A percentile compares a stretch with the other conserved stretches of the same genome.
These are phyloP conservation scores for Hevea brasiliensis DNA, from an alignment of 345 rosid species.

Conservation along the genomic window DNA sequence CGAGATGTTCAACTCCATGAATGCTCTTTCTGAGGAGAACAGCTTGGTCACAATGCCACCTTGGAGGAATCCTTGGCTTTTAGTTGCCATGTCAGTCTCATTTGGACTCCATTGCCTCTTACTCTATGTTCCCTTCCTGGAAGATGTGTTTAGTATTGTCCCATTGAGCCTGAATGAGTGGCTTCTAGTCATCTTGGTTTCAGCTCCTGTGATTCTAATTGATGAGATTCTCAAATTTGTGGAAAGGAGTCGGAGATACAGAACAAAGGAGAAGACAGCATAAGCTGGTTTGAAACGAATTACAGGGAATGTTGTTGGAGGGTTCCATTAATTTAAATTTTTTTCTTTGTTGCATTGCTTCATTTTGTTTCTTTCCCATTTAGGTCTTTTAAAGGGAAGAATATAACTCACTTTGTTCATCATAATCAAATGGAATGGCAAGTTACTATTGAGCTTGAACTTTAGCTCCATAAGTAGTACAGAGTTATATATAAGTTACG, in stretches of 20 bases:
- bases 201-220: conserved; percentile 75
- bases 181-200: conserved; percentile 69
- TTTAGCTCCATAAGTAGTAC: too few relatives aligned
- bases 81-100: conserved; percentile 84
- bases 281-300: conserved; percentile 16
- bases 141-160: conserved; percentile 68
- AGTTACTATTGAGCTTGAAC: too few relatives aligned
- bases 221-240: conserved; percentile 74
- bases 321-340: conserved; percentile 2
- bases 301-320: conserved; percentile 3
- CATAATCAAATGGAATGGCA: too few relatives aligned
- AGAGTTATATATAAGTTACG: too few relatives aligned
- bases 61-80: conserved; percentile 90
- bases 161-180: conserved; percentile 78
- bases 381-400: too few relatives aligned
- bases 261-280: conserved; percentile 45
- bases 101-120: conserved; percentile 78
- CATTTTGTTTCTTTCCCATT: not conserved
- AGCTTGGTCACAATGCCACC: conserved; percentile 84
- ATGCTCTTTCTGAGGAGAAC: conserved; percentile 83
- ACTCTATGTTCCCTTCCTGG: conserved; percentile 81
- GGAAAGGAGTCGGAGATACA: conserved; percentile 49
- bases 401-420: too few relatives aligned
- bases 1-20: conserved; percentile 90
- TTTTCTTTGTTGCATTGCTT: not conserved